Evolutionary conservation across 1,284 basidiomycete genomes (phyloP).

Genomic region (Ceratobasidium sp.): DNA sequence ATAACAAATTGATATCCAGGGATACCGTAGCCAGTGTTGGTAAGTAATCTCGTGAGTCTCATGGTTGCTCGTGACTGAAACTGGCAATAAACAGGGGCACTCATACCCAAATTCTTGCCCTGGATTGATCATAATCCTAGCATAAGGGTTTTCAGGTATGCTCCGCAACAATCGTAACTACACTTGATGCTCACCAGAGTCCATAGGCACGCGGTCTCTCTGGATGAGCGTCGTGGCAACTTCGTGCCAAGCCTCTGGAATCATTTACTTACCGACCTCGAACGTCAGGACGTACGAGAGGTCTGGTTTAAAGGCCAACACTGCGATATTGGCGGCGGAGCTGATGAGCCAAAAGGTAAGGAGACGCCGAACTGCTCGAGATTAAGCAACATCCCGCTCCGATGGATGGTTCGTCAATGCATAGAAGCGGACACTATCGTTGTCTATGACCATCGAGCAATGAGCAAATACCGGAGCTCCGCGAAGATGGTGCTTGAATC

Average conservation of each 20-base stretch:
- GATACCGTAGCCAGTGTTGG: conserved; percentile 44
- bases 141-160: conserved; percentile 27
- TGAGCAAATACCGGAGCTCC: neutral
- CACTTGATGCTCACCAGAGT: neutral
- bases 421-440: conserved; percentile 19
- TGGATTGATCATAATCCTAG: conserved; percentile 40
- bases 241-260: conserved; percentile 46
- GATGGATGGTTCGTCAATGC: conserved; percentile 42
- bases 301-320: neutral
- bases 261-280: too few species aligned
- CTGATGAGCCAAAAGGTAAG: neutral
- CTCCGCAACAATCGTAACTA: neutral
- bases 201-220: conserved; percentile 49
- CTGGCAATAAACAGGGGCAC: neutral
- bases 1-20: conserved; percentile 14
- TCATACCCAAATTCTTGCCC: conserved; percentile 20
- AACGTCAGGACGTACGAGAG: neutral
- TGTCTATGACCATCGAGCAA: conserved; percentile 6
- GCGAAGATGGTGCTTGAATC: too few species aligned
- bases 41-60: neutral
- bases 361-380: neutral
- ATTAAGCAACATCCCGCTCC: conserved; percentile 16
- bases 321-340: neutral
- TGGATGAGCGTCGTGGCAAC: conserved; percentile 50
- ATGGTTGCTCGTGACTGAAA: neutral